Evolutionary conservation across 495 filamentous ascomycete genomes (phyloP), one percentile per base, ranked within the genome.

Genomic region (Melanomma pulvis-pyrius): DNA sequence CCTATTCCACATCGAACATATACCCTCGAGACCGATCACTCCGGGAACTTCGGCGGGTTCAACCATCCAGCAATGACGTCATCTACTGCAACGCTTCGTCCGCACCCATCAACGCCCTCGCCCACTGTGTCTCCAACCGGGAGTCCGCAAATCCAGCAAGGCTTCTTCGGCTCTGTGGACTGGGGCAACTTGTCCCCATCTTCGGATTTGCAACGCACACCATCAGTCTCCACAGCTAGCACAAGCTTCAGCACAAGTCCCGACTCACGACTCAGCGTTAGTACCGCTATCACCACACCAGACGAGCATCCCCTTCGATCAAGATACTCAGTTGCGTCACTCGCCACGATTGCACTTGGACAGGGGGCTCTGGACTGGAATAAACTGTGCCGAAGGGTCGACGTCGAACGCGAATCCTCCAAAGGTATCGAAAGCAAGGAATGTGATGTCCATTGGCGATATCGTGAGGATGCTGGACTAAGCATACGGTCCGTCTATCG

Each of bases 361-460:
- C 24, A 52, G 8, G 52, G 59, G 0, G 57, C 59, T 1, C 22
- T 68, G 36, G 30, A 55, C 11, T 68, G 65, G 65, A 68, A 49
- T 17, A 41, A 39, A 6, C 36, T 68, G 5, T 68, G 58, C 44
- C 19, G 51, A 11, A 61, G 58, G 25, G 59, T 58, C 9, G 17
- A 68, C 22, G 65, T 68, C 2, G 58, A 68, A 26, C 65, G 65
- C 7, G 46, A n/a, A 6, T 34, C 65, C 3, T 19, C 48, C 3
- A 49, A 62, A 17, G 26, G 50, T 6, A 21, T 46, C 1, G 50
- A 62, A 19, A 68, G 39, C 17, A 47, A 48, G n/a, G 26, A 57
- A 17, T 68, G 65, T 50, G 57, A 61, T 17, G 11, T 68, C 1
- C 58, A 68, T 21, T 68, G 65, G 65, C 48, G 58, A 11, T 68